Percentiles rank a stretch among this genome's conserved stretches.
phyloP scores from a whole-genome alignment of 305 asterid species.

The Striga hermonthica region DNA sequence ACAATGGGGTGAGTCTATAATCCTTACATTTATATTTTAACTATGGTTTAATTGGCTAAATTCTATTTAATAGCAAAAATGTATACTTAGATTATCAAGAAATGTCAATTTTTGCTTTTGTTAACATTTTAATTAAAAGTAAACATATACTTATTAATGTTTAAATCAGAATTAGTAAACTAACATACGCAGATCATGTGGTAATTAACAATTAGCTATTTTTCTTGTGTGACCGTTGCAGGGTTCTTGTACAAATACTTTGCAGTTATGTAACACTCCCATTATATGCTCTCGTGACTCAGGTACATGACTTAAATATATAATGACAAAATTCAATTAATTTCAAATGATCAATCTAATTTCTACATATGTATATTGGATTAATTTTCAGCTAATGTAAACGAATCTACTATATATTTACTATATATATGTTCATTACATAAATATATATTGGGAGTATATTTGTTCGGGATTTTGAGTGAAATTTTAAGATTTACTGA shows the following conservation, averaged over 20 bases:
- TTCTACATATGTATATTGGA: background rate
- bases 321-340: background rate
- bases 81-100: too few relatives aligned
- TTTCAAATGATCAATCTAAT: background rate
- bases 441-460: too few relatives aligned
- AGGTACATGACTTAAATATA: slow-evolving; percentile 39
- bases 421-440: too few relatives aligned
- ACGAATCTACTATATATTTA: too few relatives aligned
- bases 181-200: background rate
- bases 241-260: slow-evolving; percentile 61
- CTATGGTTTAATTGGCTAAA: background rate
- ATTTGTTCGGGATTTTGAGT: too few relatives aligned
- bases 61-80: background rate
- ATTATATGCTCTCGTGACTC: slow-evolving; percentile 78
- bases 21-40: background rate
- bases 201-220: background rate
- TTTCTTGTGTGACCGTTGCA: slow-evolving; percentile 22
- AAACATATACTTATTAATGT: background rate
- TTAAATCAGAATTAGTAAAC: background rate
- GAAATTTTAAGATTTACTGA: too few relatives aligned
- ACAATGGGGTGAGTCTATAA: slow-evolving; percentile 53
- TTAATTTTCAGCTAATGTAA: too few relatives aligned
- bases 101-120: too few relatives aligned
- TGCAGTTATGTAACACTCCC: slow-evolving; percentile 89
- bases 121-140: background rate